Base-by-base conservation (phyloP, 2,329 filamentous ascomycete genomes). In the Elsinoe perseae region DNA sequence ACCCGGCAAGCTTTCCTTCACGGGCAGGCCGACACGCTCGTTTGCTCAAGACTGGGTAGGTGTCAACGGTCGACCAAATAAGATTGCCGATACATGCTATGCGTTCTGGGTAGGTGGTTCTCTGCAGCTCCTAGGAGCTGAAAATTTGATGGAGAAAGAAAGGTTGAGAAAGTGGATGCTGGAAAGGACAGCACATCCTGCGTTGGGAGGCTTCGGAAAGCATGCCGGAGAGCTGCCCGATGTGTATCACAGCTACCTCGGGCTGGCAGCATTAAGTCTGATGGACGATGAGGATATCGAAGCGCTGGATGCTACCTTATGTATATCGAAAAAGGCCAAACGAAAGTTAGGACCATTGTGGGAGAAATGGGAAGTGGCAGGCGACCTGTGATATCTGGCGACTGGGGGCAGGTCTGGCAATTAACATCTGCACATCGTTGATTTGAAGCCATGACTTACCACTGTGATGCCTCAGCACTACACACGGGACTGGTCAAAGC, bases 11-110 rank as follows among this genome's bases (percentile, higher is more conserved):
- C 56, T 60, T 18, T 68, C 64, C 10, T 62, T 64, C 27, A 48
- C 64, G 36, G 61, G 77, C 34, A 78, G 85, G 50, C 86, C 89
- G 59, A 84, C 86, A 14, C 70, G 73, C 0, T 85, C 85, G 61
- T 70, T 77, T n/a, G 72, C 75, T 2, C 60, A 77, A 36, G 70
- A 73, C 8, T 80, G 79, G 65, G 79, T 89, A 1, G 93, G 91
- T 8, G 90, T 95, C 72, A 95, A 95, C 65, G 93, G 93, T 23
- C 83, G 93, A 50, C 84, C 82, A 68, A 96, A 95, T 74, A 98
- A 98, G 70, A 79, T 85, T 48, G 87, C 88, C 8, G 93, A 98
- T 71, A 97, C 93, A 0, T 98, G 93, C 72, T 98, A 98, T 70
- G 86, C 83, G 20, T 98, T 92, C 77, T 98, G 93, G 93, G 89